Conservation (phyloP, 257 asterid species). For the Nicotiana noctiflora region DNA sequence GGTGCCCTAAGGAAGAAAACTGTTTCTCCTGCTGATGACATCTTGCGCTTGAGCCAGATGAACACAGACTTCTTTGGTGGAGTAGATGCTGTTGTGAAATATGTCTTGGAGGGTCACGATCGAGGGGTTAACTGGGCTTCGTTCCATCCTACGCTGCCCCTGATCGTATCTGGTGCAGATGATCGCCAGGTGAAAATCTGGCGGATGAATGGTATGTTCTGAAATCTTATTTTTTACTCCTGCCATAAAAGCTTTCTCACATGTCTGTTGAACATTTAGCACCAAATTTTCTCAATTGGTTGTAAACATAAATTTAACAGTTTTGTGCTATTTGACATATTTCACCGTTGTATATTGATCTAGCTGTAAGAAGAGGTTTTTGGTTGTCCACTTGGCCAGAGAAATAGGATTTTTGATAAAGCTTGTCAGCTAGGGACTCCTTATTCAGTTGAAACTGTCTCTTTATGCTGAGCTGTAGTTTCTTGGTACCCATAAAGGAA, state of each 20-base stretch:
- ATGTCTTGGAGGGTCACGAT: slow-evolving; percentile 96
- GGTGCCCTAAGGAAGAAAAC: slow-evolving; percentile 88
- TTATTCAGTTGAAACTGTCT: neutral
- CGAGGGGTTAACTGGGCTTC: slow-evolving; percentile 99
- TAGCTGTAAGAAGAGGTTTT: neutral
- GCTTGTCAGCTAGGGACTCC: neutral
- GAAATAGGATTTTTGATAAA: neutral
- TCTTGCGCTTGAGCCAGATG: slow-evolving; percentile 79
- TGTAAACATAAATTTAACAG: neutral
- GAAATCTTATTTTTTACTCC: neutral
- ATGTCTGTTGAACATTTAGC: neutral
- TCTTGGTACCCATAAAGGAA: neutral
- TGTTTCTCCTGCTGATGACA: slow-evolving; percentile 95
- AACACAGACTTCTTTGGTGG: slow-evolving; percentile 95
- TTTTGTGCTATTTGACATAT: neutral
- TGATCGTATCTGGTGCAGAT: slow-evolving; percentile 97
- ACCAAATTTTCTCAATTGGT: neutral
- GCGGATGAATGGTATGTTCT: slow-evolving; percentile 88
- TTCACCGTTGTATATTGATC: neutral
- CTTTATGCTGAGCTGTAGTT: neutral
- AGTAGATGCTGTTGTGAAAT: slow-evolving; percentile 98
- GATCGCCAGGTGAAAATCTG: slow-evolving; percentile 97
- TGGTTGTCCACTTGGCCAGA: neutral
- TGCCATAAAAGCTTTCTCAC: neutral
- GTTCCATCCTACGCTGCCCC: slow-evolving; percentile 94